These are phyloP conservation scores for Umbilicus rupestris DNA, from an alignment of 164 flowering plant species.

Conservation along the genomic window DNA sequence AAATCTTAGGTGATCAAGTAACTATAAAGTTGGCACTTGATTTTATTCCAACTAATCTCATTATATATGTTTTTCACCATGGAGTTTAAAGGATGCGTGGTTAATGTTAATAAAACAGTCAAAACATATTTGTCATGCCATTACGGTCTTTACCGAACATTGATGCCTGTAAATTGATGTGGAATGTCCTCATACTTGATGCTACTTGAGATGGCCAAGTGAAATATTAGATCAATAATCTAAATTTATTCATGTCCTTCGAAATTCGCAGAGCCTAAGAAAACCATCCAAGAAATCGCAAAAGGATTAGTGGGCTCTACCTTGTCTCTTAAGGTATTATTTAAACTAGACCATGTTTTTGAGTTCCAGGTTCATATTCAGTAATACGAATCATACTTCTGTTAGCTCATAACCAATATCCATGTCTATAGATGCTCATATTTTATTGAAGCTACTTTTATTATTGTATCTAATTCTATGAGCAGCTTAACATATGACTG, in stretches of 20 bases:
- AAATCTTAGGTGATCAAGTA: not conserved
- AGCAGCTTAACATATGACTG: no score
- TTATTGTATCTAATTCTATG: no score
- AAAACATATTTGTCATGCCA: not conserved
- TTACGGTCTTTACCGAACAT: not conserved
- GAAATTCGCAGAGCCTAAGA: constrained; percentile 48
- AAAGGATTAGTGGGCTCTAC: constrained; percentile 50
- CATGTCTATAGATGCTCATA: no score
- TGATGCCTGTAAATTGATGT: not conserved
- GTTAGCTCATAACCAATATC: no score
- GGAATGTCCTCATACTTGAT: not conserved
- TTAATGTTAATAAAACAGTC: not conserved
- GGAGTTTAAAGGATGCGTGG: not conserved
- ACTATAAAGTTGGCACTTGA: not conserved
- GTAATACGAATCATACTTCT: no score
- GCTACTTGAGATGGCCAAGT: constrained; percentile 6
- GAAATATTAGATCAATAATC: not conserved
- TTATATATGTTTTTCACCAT: not conserved
- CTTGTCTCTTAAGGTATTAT: constrained; percentile 64
- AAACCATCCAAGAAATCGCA: constrained; percentile 58
- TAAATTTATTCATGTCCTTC: not conserved
- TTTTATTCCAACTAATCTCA: not conserved
- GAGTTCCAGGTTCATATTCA: not conserved
- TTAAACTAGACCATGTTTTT: not conserved
- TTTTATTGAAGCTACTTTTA: no score